Base-by-base conservation (phyloP, 2,329 filamentous ascomycete genomes). In the Sordariomycetes sp. region DNA sequence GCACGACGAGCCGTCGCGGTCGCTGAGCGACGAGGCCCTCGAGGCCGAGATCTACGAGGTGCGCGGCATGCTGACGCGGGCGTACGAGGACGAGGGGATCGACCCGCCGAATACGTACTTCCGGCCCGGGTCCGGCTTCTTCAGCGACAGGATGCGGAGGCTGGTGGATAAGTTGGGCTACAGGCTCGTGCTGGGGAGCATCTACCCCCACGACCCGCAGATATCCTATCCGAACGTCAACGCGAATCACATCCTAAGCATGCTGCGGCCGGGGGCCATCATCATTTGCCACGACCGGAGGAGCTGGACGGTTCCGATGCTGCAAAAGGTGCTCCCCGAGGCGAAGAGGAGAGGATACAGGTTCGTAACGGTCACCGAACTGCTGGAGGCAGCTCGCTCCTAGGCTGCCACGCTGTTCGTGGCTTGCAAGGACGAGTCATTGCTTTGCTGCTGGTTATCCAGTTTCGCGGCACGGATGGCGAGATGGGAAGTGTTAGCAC, bases 151-250 rank as follows among this genome's bases (percentile, higher is more conserved):
- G 20, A 92, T 96, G 84, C 77, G 88, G 22, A 70, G 72, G 37
- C 68, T 87, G 40, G 71, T 90, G 8, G 72, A 72, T 37, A 75
- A 72, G 56, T 68, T 90, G 61, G 86, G 85, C 3, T 92, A 90
- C 70, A 76, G 79, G 55, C 76, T 94, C 56, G 86, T 91, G n/a
- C 74, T 96, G 46, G 91, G 91, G 2, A 86, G 85, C 69, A 85
- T 96, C 48, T 96, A 95, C 71, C 91, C 91, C 5, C 90, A 96
- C 73, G 91, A 96, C 72, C 85, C 91, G n/a, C 90, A 95, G 76
- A 86, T 96, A 59, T 76, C 76, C 11, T 86, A 81, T 65, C 79
- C 82, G 63, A 74, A 76, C 62, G 64, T 91, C 57, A 96, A 96
- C 71, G 86, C 89, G 8, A 77, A 76, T 63, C 90, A 96, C 73